Percentiles rank a stretch among this genome's conserved stretches.
Evolutionary conservation across 257 asterid species (phyloP).

Genomic region (Solanum piurae): DNA sequence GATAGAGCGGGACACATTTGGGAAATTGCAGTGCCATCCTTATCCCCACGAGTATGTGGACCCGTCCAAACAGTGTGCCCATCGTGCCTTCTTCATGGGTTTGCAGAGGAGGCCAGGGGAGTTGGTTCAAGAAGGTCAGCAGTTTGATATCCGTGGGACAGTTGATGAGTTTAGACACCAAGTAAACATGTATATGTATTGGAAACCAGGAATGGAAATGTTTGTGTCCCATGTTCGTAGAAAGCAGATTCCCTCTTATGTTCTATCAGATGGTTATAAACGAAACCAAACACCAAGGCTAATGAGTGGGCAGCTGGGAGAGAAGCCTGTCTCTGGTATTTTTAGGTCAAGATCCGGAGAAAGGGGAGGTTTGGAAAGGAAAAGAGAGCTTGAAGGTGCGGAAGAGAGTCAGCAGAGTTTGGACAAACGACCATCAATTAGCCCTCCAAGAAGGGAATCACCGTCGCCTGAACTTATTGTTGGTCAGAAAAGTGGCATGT

Average conservation of each 20-base stretch:
- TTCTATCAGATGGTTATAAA: conserved; percentile 70
- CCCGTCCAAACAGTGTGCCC: conserved; percentile 55
- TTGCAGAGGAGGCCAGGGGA: conserved; percentile 84
- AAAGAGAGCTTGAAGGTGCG: conserved; percentile 36
- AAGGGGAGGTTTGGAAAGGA: conserved; percentile 1
- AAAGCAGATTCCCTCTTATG: conserved; percentile 80
- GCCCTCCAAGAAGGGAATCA: conserved; percentile 49
- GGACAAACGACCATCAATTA: conserved; percentile 42
- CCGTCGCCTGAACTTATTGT: conserved; percentile 45
- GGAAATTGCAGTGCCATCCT: conserved; percentile 90
- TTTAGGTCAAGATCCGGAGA: conserved; percentile 27
- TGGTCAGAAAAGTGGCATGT: conserved; percentile 19
- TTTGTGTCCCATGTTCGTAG: conserved; percentile 82
- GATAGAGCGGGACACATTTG: conserved; percentile 85
- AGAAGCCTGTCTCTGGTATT: conserved; percentile 22
- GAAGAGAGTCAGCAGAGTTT: conserved; percentile 26
- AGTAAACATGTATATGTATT: conserved; percentile 54
- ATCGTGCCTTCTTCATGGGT: conserved; percentile 83
- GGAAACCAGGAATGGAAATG: conserved; percentile 95
- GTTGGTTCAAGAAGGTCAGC: conserved; percentile 78
- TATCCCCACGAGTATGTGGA: conserved; percentile 68
- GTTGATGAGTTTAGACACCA: conserved; percentile 91
- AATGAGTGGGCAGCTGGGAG: conserved; percentile 28
- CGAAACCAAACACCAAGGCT: conserved; percentile 46
- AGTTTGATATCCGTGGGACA: conserved; percentile 85